Base-by-base conservation (phyloP, 2,329 filamentous ascomycete genomes). In the Mariannaea elegans region DNA sequence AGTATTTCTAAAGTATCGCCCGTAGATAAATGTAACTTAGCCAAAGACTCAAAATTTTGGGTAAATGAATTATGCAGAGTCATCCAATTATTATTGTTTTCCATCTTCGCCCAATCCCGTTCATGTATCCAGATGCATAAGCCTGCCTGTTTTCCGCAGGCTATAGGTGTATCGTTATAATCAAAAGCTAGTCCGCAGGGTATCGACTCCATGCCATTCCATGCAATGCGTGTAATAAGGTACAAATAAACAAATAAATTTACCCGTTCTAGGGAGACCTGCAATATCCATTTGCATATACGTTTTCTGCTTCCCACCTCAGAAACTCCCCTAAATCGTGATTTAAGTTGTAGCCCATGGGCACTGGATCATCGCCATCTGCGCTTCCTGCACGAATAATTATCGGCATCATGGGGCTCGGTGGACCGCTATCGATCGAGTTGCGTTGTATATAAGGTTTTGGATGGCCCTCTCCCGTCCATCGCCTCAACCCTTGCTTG, bases 321-420 rank as follows among this genome's bases (percentile, higher is more conserved):
- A 88, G 68, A 65, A 86, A 88, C 61, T 87, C 85, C 2, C 82
- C 83, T 36, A 88, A 69, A 67, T 88, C 86, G 61, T 87, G 83
- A 10, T 81, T 80, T 2, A 88, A 76, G 63, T 88, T 88, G 68
- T 82, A 87, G 0, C 84, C 84, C 85, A 88, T 87, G 0, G 84
- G 82, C 52, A 84, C 80, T 23, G 71, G 61, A 32, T 69, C 64
- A 70, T 65, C 68, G 39, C 46, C 50, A 53, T 77, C 73, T n/a
- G 75, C 77, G 39, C 77, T 75, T 21, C 76, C 76, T 32, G 73
- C 75, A 23, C 74, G 75, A 36, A 83, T 76, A 18, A 84, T 73
- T 24, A 77, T 70, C 10, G 79, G 73, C 80, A 83, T 81, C 45
- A 83, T 71, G n/a, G 70, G 82, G 65, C 81, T 84, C 65, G 81